Base-by-base conservation (phyloP, 2,329 filamentous ascomycete genomes). In the Colletotrichum agaves region DNA sequence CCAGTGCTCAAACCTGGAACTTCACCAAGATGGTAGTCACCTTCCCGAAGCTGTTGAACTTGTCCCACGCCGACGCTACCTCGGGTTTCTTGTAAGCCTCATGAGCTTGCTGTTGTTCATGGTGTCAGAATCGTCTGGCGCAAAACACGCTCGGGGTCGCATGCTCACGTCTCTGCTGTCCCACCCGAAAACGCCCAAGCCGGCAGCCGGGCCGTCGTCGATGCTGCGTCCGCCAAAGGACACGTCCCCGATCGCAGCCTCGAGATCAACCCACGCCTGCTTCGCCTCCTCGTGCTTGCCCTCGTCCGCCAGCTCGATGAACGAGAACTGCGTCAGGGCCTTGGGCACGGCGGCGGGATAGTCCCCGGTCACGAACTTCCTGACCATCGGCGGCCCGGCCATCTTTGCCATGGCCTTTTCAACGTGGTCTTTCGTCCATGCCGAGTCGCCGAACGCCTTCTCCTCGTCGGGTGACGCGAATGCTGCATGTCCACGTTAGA, bases 191-290 rank as follows among this genome's bases (percentile, higher is more conserved):
- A 65, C 37, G 3, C 60, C 61, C 17, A 70, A 4, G 0, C 68
- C 68, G 7, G 55, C 47, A 2, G 19, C 10, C 3, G 57, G 68
- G 8, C 41, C 52, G 1, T 69, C 68, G 13, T 43, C 64, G 1
- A 58, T 52, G 33, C 61, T 69, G 2, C 21, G 50, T 2, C 65
- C 65, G 4, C 57, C 52, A 3, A 65, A 69, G 6, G 61, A 11
- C n/a, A 23, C 37, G 8, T 35, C 58, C 15, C 65, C 68, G 3
- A 70, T 50, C 0, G 56, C 46, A 0, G 35, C 49, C 2, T 56
- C 64, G 11, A 70, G 33, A n/a, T 69, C 65, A 11, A 46, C 8
- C 64, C 61, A 70, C 2, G 61, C 60, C 46, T 69, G 41, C 31
- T 44, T 64, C 0, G 49, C 65, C 27, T 53, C 68, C 4, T 56